These are phyloP conservation scores for Papiliotrema fonsecae DNA, from an alignment of 1,284 basidiomycete genomes.

Conservation along the genomic window DNA sequence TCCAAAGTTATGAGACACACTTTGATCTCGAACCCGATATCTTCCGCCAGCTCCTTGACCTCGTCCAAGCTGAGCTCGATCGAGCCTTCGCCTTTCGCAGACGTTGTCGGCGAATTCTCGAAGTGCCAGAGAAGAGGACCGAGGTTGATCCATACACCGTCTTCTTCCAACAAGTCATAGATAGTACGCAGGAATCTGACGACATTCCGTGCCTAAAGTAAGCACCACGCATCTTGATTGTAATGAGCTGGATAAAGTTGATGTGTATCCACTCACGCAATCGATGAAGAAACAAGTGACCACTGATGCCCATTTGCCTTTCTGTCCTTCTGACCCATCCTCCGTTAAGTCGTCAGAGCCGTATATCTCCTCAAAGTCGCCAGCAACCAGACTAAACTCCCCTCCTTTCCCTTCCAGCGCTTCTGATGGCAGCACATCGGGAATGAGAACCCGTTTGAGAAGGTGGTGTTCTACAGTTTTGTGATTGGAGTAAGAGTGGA, in stretches of 20 bases:
- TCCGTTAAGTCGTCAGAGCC: constrained; percentile 50
- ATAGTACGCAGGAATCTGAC: constrained; percentile 84
- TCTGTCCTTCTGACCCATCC: constrained; percentile 50
- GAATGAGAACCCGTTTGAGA: constrained; percentile 65
- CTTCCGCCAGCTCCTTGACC: constrained; percentile 66
- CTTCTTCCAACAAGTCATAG: constrained; percentile 69
- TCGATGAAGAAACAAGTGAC: constrained; percentile 98
- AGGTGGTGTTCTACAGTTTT: constrained; percentile 58
- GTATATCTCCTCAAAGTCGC: constrained; percentile 91
- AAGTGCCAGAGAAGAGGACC: constrained; percentile 94
- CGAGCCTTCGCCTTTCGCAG: constrained; percentile 60
- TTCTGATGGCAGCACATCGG: constrained; percentile 74
- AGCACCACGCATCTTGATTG: not conserved
- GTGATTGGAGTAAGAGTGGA: constrained; percentile 83
- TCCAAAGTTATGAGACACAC: constrained; percentile 50
- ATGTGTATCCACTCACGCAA: constrained; percentile 64
- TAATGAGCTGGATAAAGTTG: too few relatives aligned
- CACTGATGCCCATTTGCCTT: constrained; percentile 78
- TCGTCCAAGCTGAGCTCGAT: constrained; percentile 88
- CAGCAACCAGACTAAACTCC: constrained; percentile 75
- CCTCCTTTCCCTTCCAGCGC: constrained; percentile 55
- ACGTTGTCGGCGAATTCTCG: constrained; percentile 65
- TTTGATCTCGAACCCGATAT: constrained; percentile 76
- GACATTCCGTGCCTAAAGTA: constrained; percentile 73
- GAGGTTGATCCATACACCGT: constrained; percentile 87